Evolutionary conservation across 2,329 filamentous ascomycete species (phyloP).

Genomic region (Fusarium continuum): DNA sequence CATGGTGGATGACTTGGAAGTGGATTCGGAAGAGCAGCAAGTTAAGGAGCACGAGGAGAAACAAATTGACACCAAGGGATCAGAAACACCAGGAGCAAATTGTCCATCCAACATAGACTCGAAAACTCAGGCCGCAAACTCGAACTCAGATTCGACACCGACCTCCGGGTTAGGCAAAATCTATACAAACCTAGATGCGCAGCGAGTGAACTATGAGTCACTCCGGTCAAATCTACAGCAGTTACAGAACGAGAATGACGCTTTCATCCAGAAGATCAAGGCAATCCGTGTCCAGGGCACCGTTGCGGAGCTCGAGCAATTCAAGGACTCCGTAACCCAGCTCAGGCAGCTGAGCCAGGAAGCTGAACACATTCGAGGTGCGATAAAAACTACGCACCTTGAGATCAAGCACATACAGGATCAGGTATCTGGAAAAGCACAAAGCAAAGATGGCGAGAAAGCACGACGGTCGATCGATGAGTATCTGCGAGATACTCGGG

Average conservation of each 20-base stretch:
- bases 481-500: constrained; percentile 67
- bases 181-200: constrained; percentile 39
- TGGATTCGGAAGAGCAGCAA: constrained; percentile 40
- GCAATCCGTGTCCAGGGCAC: constrained; percentile 39
- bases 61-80: background rate
- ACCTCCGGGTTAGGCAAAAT: constrained; percentile 6
- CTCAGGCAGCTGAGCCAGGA: constrained; percentile 45
- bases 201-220: constrained; percentile 48
- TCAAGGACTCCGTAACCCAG: constrained; percentile 39
- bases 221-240: constrained; percentile 47
- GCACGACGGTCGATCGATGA: constrained; percentile 52
- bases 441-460: constrained; percentile 18
- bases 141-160: background rate
- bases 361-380: constrained; percentile 48
- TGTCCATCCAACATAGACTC: background rate
- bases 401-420: constrained; percentile 49
- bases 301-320: constrained; percentile 40
- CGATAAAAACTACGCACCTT: constrained; percentile 49
- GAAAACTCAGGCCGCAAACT: background rate
- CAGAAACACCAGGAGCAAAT: background rate
- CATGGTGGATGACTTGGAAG: constrained; percentile 39
- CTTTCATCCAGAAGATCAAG: constrained; percentile 46
- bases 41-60: constrained; percentile 23
- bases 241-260: constrained; percentile 45
- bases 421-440: constrained; percentile 38